phyloP scores from a whole-genome alignment of 345 rosid species.

The Fremontodendron californicum region DNA sequence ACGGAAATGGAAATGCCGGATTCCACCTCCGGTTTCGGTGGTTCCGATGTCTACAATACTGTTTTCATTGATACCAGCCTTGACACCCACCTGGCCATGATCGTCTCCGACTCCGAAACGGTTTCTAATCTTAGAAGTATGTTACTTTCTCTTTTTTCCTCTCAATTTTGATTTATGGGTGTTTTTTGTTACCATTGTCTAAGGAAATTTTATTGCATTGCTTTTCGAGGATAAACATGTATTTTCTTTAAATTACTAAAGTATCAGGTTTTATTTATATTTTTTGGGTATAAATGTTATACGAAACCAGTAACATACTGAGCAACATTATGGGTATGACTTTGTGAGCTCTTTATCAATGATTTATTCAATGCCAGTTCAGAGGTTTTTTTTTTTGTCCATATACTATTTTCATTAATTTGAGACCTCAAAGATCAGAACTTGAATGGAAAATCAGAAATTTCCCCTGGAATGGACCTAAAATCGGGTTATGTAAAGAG shows the following conservation, averaged over 20 bases:
- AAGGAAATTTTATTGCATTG: not conserved
- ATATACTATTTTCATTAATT: not conserved
- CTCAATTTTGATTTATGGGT: not conserved
- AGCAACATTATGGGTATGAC: not conserved
- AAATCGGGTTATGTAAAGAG: not conserved
- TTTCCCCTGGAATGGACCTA: not conserved
- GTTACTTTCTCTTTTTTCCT: not conserved
- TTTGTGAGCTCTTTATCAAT: not conserved
- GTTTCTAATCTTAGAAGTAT: conserved; percentile 59
- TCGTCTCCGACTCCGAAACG: conserved; percentile 45
- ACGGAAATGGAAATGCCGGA: conserved; percentile 25
- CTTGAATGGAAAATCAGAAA: not conserved
- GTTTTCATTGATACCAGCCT: conserved; percentile 62
- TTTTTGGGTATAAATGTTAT: not conserved
- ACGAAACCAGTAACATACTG: not conserved
- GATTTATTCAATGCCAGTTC: not conserved
- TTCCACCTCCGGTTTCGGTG: conserved; percentile 22
- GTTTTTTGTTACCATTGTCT: not conserved
- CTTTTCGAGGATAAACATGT: not conserved
- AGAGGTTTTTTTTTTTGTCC: not conserved
- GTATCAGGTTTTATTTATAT: not conserved
- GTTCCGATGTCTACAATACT: conserved; percentile 7
- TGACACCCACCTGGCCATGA: conserved; percentile 48
- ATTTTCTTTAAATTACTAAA: not conserved
- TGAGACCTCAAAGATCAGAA: not conserved